Percentiles rank a stretch among this genome's conserved stretches.
Conservation (phyloP, 108 stramenopile genomes). For the Mediolabrus comicus region DNA sequence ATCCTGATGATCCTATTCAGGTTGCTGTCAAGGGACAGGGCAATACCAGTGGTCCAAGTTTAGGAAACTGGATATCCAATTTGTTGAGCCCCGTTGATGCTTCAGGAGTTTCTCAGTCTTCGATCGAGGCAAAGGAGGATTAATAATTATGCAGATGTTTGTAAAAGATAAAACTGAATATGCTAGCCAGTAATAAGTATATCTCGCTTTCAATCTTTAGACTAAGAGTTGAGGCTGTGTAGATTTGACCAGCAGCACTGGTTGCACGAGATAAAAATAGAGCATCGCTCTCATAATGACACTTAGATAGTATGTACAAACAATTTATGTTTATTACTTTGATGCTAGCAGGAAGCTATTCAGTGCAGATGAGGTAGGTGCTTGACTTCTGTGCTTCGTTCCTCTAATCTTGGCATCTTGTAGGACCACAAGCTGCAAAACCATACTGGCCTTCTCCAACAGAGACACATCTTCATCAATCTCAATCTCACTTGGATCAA, state of each 20-base stretch:
- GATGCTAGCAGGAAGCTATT: not conserved
- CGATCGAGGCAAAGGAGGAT: conserved; percentile 8
- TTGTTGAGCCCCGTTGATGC: conserved; percentile 75
- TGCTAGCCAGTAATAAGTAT: no score
- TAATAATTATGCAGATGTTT: not conserved
- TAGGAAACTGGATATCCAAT: conserved; percentile 85
- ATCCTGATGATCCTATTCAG: conserved; percentile 86
- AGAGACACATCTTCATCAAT: conserved; percentile 12
- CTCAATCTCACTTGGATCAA: conserved; percentile 12
- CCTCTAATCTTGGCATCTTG: conserved; percentile 4
- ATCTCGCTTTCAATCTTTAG: no score
- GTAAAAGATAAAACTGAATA: no score
- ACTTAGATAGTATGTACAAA: no score
- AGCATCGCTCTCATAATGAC: no score
- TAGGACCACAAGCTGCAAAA: conserved; percentile 27
- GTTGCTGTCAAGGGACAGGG: conserved; percentile 59
- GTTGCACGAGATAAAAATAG: no score
- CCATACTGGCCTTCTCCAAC: conserved; percentile 28
- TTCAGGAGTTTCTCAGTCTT: conserved; percentile 43
- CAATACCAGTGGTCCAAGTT: conserved; percentile 47
- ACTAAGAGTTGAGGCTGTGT: no score
- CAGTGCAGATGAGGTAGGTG: not conserved
- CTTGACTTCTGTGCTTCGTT: conserved; percentile 1
- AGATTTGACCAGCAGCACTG: no score
- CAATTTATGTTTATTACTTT: no score